These are phyloP conservation scores for Tilletia setariae DNA, from an alignment of 1,284 basidiomycete species.

Conservation along the genomic window DNA sequence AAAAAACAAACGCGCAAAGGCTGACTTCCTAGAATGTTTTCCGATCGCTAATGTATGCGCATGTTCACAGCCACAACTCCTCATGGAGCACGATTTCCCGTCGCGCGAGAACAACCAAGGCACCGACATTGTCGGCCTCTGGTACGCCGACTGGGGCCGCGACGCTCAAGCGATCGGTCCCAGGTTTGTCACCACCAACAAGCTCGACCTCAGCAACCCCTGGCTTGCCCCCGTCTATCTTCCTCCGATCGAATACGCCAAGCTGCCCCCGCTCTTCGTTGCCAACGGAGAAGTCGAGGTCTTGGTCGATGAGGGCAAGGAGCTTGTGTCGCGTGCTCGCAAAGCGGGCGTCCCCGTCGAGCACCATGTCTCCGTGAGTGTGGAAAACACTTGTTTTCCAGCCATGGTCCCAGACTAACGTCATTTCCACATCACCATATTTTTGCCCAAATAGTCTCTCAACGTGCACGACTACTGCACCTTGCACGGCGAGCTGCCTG, in stretches of 20 bases:
- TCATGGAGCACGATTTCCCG: slow-evolving; percentile 22
- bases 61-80: background rate
- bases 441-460: slow-evolving; percentile 14
- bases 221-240: slow-evolving; percentile 34
- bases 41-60: too few relatives aligned
- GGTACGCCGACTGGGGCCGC: slow-evolving; percentile 43
- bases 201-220: slow-evolving; percentile 26
- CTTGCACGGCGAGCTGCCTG: slow-evolving; percentile 32
- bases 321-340: slow-evolving; percentile 26
- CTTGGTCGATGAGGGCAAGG: slow-evolving; percentile 32
- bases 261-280: slow-evolving; percentile 26
- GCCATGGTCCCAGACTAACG: background rate
- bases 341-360: slow-evolving; percentile 16
- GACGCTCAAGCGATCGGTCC: slow-evolving; percentile 25
- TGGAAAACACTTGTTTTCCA: slow-evolving; percentile 21
- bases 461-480: slow-evolving; percentile 39
- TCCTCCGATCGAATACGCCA: slow-evolving; percentile 31
- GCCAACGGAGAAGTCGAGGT: slow-evolving; percentile 28
- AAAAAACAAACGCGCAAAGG: too few relatives aligned
- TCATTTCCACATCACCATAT: background rate
- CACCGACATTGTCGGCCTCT: slow-evolving; percentile 37
- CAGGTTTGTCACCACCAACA: slow-evolving; percentile 19
- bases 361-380: slow-evolving; percentile 23
- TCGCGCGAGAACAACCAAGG: slow-evolving; percentile 32
- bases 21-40: too few relatives aligned